These are phyloP conservation scores for Apiotrichum sp. DNA, from an alignment of 1,284 basidiomycete genomes.

Conservation along the genomic window DNA sequence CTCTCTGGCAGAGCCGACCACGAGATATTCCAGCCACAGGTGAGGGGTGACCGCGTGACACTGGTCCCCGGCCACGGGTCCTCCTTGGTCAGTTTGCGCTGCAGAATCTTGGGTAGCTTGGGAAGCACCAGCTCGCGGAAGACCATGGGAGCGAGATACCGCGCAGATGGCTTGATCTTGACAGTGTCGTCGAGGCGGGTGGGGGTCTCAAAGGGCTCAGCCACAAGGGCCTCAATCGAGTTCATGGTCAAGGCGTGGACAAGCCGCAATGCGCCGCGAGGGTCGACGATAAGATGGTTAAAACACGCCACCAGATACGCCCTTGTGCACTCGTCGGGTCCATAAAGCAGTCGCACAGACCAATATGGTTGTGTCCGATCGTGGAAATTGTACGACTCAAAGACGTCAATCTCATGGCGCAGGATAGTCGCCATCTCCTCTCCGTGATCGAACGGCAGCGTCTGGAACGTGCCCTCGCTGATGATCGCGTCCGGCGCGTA, in stretches of 20 bases:
- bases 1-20: constrained; percentile 15
- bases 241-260: constrained; percentile 2
- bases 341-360: not conserved
- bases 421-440: not conserved
- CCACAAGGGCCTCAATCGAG: constrained; percentile 2
- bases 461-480: not conserved
- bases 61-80: constrained; percentile 25
- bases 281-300: constrained; percentile 7
- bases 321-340: constrained; percentile 24
- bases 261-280: constrained; percentile 2
- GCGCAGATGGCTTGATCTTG: constrained; percentile 16
- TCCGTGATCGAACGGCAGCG: not conserved
- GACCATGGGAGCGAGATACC: constrained; percentile 22
- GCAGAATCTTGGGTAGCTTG: constrained; percentile 27
- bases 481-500: not conserved
- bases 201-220: constrained; percentile 3
- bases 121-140: constrained; percentile 29
- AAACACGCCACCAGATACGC: constrained; percentile 6
- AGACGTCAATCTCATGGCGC: not conserved
- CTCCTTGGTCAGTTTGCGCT: constrained; percentile 14
- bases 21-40: constrained; percentile 11
- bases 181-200: constrained; percentile 23
- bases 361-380: not conserved
- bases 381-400: not conserved
- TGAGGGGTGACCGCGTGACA: constrained; percentile 5